Conservation (phyloP, 2,329 filamentous ascomycete species). For the Exophiala sp. region DNA sequence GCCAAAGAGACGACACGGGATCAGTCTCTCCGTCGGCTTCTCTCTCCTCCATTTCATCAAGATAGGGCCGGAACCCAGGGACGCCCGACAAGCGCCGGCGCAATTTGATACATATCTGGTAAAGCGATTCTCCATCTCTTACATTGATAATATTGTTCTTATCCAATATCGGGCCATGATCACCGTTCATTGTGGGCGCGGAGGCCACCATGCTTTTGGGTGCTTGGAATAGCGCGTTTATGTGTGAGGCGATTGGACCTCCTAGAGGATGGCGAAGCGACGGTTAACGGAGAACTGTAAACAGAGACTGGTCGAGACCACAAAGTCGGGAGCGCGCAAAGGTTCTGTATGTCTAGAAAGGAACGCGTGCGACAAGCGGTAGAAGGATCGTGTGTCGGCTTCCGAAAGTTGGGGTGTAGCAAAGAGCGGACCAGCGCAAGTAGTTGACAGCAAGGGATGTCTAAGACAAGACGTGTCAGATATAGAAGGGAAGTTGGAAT, state of each 20-base stretch:
- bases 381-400: conserved; percentile 9
- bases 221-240: not conserved
- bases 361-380: conserved; percentile 7
- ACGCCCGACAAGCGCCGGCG: conserved; percentile 76
- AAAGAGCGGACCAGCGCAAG: conserved; percentile 20
- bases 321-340: not conserved
- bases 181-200: conserved; percentile 34
- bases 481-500: not conserved
- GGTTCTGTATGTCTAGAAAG: not conserved
- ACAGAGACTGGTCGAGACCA: not conserved
- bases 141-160: conserved; percentile 96
- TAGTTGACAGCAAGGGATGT: conserved; percentile 13
- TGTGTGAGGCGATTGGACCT: not conserved
- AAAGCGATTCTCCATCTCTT: conserved; percentile 88
- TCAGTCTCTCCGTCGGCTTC: conserved; percentile 57
- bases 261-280: not conserved
- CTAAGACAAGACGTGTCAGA: conserved; percentile 16
- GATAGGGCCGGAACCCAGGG: conserved; percentile 70
- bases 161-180: conserved; percentile 60
- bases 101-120: conserved; percentile 86
- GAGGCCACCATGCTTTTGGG: conserved; percentile 31
- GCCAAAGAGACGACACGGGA: conserved; percentile 88
- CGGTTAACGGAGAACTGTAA: not conserved
- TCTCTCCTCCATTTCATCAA: conserved; percentile 66
- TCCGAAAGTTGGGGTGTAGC: conserved; percentile 1